Conservation (phyloP, 1,284 basidiomycete genomes). For the Irpex sp. region DNA sequence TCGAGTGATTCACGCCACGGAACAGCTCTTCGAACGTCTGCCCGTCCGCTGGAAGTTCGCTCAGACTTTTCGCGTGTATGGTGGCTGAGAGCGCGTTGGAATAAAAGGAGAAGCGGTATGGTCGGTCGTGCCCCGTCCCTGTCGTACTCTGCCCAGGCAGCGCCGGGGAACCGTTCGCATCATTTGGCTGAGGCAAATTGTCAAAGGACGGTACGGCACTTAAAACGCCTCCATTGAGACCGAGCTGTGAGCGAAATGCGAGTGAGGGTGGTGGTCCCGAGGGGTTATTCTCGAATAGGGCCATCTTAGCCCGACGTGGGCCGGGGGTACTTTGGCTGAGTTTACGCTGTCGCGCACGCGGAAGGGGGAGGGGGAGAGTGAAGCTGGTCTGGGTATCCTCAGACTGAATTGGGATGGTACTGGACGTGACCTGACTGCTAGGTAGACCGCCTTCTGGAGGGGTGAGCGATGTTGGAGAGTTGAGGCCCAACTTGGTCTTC, state of each 20-base stretch:
- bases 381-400: constrained; percentile 16
- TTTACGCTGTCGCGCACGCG: constrained; percentile 68
- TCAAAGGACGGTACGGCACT: constrained; percentile 33
- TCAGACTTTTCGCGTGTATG: constrained; percentile 91
- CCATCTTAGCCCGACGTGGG: constrained; percentile 77
- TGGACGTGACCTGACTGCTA: constrained; percentile 10
- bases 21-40: constrained; percentile 95
- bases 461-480: constrained; percentile 31
- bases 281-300: constrained; percentile 72
- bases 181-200: constrained; percentile 19
- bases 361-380: constrained; percentile 20
- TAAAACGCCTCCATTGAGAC: constrained; percentile 25
- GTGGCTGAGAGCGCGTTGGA: constrained; percentile 91
- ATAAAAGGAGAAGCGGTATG: constrained; percentile 98
- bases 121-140: constrained; percentile 71
- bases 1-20: constrained; percentile 39
- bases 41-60: constrained; percentile 91
- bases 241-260: constrained; percentile 32
- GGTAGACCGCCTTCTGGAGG: constrained; percentile 11
- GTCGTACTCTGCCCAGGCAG: constrained; percentile 9
- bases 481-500: constrained; percentile 54
- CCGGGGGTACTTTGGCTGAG: constrained; percentile 75
- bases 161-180: neutral
- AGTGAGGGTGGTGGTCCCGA: constrained; percentile 44
- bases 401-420: constrained; percentile 6